Evolutionary conservation across 108 stramenopile genomes (phyloP).

Genomic region (Chaetoceros tenuissimus): DNA sequence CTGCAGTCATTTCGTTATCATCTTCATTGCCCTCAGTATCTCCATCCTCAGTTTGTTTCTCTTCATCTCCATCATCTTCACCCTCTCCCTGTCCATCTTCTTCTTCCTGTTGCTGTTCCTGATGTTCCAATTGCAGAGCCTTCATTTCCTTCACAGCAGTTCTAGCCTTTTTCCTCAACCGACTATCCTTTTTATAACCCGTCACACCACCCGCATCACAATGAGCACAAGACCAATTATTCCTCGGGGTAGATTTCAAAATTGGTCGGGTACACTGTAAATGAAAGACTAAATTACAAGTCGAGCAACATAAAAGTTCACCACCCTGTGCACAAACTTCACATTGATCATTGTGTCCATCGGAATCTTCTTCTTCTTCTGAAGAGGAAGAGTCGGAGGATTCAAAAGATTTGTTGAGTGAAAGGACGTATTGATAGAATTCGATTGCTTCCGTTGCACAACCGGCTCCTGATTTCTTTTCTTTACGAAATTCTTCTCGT

Average conservation of each 20-base stretch:
- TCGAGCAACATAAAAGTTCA: slow-evolving; percentile 84
- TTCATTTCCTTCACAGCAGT: slow-evolving; percentile 65
- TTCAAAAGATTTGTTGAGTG: too few relatives aligned
- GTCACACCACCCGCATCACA: slow-evolving; percentile 49
- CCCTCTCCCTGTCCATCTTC: neutral
- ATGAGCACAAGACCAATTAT: slow-evolving; percentile 68
- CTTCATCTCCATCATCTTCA: neutral
- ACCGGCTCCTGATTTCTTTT: slow-evolving; percentile 1
- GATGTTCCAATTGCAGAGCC: neutral
- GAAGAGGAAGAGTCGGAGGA: too few relatives aligned
- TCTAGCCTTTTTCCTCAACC: slow-evolving; percentile 41
- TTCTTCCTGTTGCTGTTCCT: neutral
- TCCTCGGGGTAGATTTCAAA: slow-evolving; percentile 40
- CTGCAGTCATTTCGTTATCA: neutral
- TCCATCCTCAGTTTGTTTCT: neutral
- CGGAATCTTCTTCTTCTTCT: neutral
- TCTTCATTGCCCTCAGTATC: neutral
- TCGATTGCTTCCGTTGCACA: neutral
- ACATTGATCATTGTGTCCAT: neutral
- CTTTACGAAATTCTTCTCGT: neutral
- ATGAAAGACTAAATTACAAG: slow-evolving; percentile 91
- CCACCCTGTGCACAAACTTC: slow-evolving; percentile 25
- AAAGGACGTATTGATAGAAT: neutral
- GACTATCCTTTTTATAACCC: slow-evolving; percentile 49
- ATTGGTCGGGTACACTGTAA: slow-evolving; percentile 74